phyloP scores from a whole-genome alignment of 108 stramenopile species.

The Fragilariopsis cylindrus region DNA sequence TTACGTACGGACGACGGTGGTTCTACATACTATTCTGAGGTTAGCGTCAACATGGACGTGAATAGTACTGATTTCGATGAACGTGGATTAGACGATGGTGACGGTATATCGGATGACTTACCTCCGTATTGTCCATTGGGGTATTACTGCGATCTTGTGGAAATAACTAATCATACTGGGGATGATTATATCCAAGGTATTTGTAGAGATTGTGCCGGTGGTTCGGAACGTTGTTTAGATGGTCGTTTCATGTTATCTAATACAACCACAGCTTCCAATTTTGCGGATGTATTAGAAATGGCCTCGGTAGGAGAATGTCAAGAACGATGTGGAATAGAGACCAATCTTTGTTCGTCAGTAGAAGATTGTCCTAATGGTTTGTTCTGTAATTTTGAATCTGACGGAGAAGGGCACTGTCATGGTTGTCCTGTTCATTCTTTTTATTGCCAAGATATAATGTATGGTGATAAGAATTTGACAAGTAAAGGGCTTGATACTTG shows the following conservation, averaged over 20 bases:
- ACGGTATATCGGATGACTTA: background rate
- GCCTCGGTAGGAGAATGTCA: background rate
- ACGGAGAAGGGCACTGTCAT: background rate
- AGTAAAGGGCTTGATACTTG: background rate
- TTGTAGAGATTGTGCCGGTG: constrained; percentile 1
- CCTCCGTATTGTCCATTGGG: background rate
- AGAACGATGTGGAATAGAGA: background rate
- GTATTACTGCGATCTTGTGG: constrained; percentile 4
- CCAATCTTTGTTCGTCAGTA: background rate
- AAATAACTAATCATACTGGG: no score
- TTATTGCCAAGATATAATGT: background rate
- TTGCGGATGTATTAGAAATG: background rate
- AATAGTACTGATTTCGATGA: background rate
- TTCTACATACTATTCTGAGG: background rate
- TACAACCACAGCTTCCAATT: no score
- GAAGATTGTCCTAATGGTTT: constrained; percentile 3
- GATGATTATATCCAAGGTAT: background rate
- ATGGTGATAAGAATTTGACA: background rate
- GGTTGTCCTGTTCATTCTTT: background rate
- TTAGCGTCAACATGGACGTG: background rate
- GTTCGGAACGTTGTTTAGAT: background rate
- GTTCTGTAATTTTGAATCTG: constrained; percentile 14
- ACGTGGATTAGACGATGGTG: background rate
- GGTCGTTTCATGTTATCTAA: no score
- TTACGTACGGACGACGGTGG: background rate